Evolutionary conservation across 2,329 filamentous ascomycete species (phyloP).

Genomic region (Celoporthe dispersa): DNA sequence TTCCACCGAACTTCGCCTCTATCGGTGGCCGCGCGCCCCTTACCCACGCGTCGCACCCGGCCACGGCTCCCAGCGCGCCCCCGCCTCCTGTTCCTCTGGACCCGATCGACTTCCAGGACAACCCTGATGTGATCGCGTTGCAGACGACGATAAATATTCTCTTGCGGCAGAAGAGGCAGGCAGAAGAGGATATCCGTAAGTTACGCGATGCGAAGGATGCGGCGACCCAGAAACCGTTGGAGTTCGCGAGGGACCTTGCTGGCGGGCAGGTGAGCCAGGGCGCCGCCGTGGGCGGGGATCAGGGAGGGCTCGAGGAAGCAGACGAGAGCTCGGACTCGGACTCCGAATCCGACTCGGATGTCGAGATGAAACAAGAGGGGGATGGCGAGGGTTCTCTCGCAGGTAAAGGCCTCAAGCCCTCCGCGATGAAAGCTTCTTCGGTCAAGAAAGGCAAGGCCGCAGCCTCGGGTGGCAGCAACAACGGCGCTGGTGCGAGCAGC

Average conservation of each 20-base stretch:
- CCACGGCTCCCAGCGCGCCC: constrained; percentile 40
- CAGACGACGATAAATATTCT: constrained; percentile 84
- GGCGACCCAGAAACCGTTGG: constrained; percentile 71
- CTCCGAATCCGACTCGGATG: constrained; percentile 38
- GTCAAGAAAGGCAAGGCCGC: constrained; percentile 24
- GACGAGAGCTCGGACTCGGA: constrained; percentile 36
- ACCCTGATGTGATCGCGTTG: constrained; percentile 86
- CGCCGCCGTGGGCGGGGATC: background rate
- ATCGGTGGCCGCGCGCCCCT: constrained; percentile 42
- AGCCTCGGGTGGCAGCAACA: constrained; percentile 27
- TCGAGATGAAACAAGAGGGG: constrained; percentile 29
- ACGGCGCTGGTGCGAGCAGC: constrained; percentile 31
- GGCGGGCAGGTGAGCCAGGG: constrained; percentile 60
- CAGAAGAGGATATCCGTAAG: constrained; percentile 72
- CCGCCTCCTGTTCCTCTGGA: constrained; percentile 53
- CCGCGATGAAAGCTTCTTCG: constrained; percentile 23
- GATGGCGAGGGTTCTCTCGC: constrained; percentile 2
- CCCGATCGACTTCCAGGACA: constrained; percentile 64
- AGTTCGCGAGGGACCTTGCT: constrained; percentile 71
- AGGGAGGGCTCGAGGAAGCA: constrained; percentile 31
- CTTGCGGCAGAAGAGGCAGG: constrained; percentile 82
- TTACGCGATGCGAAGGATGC: constrained; percentile 72
- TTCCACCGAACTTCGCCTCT: constrained; percentile 37
- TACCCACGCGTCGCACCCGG: constrained; percentile 50
- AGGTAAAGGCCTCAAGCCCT: constrained; percentile 23